Percentiles rank a stretch among this genome's conserved stretches.
Conservation (phyloP, 2,329 filamentous ascomycete species). For the Fusarium camptoceras region DNA sequence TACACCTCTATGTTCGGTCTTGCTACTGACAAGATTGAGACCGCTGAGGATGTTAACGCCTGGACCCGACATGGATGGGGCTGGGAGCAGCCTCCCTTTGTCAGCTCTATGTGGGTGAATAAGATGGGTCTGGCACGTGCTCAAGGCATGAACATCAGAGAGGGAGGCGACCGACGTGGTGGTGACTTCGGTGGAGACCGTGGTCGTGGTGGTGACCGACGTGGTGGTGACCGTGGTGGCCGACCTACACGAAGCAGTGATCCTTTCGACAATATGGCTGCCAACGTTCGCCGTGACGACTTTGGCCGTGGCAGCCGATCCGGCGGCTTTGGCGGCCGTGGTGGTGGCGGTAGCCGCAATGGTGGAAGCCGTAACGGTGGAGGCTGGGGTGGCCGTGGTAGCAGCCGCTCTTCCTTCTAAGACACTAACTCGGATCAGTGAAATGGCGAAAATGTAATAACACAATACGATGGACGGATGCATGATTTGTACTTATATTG, state of each 20-base stretch:
- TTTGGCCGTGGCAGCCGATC: slow-evolving; percentile 15
- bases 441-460: slow-evolving; percentile 37
- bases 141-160: slow-evolving; percentile 51
- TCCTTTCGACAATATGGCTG: slow-evolving; percentile 47
- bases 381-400: neutral
- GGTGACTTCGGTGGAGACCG: slow-evolving; percentile 10
- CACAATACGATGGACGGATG: slow-evolving; percentile 35
- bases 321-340: slow-evolving; percentile 29
- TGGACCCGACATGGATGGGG: slow-evolving; percentile 65
- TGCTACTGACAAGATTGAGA: slow-evolving; percentile 55
- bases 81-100: slow-evolving; percentile 60
- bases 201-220: neutral
- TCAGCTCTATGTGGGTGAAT: slow-evolving; percentile 43
- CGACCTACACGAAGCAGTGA: slow-evolving; percentile 24
- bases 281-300: slow-evolving; percentile 45
- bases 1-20: slow-evolving; percentile 70
- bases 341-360: slow-evolving; percentile 11
- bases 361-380: neutral
- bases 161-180: slow-evolving; percentile 17
- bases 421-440: neutral
- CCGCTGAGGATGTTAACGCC: slow-evolving; percentile 65
- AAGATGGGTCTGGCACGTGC: slow-evolving; percentile 50
- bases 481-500: slow-evolving; percentile 46
- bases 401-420: slow-evolving; percentile 19
- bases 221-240: slow-evolving; percentile 14